Percentiles rank a stretch among this genome's conserved stretches.
Evolutionary conservation across 2,329 filamentous ascomycete genomes (phyloP).

Genomic region (Beauveria caledonica): DNA sequence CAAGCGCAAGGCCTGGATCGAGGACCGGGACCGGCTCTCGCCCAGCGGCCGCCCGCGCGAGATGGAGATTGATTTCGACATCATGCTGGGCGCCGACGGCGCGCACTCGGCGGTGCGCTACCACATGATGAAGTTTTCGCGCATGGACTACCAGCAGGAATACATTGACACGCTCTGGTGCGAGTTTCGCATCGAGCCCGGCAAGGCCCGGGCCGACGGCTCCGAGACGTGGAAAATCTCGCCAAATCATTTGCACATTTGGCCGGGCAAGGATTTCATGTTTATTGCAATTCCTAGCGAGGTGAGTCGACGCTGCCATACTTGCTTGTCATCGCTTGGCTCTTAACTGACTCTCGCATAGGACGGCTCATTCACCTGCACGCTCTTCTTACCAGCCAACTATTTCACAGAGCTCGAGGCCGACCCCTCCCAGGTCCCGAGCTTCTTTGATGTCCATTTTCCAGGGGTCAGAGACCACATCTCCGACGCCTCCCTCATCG

Average conservation of each 20-base stretch:
- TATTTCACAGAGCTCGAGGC: constrained; percentile 62
- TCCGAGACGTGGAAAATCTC: constrained; percentile 63
- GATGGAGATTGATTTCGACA: constrained; percentile 79
- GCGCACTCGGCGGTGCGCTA: constrained; percentile 87
- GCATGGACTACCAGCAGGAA: constrained; percentile 84
- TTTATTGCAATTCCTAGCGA: constrained; percentile 89
- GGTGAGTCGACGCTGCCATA: constrained; percentile 28
- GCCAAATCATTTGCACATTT: constrained; percentile 92
- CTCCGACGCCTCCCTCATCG: constrained; percentile 54
- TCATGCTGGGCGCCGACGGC: constrained; percentile 90
- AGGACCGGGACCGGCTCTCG: constrained; percentile 38
- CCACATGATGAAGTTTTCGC: constrained; percentile 90
- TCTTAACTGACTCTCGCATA: constrained; percentile 25
- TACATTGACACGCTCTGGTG: constrained; percentile 98
- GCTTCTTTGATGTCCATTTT: constrained; percentile 77
- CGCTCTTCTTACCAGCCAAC: constrained; percentile 72
- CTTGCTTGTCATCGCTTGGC: too few relatives aligned
- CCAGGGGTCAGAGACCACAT: constrained; percentile 75
- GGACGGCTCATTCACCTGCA: constrained; percentile 91
- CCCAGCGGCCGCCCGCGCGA: constrained; percentile 49
- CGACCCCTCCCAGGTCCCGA: constrained; percentile 48
- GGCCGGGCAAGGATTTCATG: constrained; percentile 92
- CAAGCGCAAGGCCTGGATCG: constrained; percentile 78
- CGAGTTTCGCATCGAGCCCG: constrained; percentile 74
- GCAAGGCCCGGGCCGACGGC: constrained; percentile 19